These are phyloP conservation scores for Fermentozyma sake DNA, from an alignment of 1,139 yeast genomes.

Conservation along the genomic window DNA sequence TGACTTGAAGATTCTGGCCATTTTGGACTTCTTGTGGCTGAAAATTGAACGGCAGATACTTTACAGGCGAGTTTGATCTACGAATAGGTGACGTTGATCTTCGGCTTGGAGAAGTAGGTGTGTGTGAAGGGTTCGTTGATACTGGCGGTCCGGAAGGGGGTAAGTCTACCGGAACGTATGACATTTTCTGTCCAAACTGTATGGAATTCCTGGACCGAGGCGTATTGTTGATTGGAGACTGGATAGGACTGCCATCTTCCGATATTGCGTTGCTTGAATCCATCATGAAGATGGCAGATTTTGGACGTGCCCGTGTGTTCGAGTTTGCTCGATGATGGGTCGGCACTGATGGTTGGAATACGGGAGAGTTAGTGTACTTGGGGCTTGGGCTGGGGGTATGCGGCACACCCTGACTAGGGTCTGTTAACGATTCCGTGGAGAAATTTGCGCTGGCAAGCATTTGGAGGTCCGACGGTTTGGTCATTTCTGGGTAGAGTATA, in stretches of 20 bases:
- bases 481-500: too few relatives aligned
- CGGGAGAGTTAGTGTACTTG: slow-evolving; percentile 19
- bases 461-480: slow-evolving; percentile 11
- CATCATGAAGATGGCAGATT: slow-evolving; percentile 32
- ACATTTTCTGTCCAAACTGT: slow-evolving; percentile 9
- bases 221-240: slow-evolving; percentile 16
- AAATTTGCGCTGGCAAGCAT: slow-evolving; percentile 39
- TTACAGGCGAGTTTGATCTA: slow-evolving; percentile 39
- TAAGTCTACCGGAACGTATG: slow-evolving; percentile 8
- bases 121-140: slow-evolving; percentile 23
- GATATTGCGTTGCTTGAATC: slow-evolving; percentile 26
- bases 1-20: slow-evolving; percentile 28
- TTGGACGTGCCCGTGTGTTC: slow-evolving; percentile 28
- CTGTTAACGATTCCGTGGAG: slow-evolving; percentile 37
- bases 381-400: slow-evolving; percentile 2
- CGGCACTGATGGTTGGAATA: slow-evolving; percentile 15
- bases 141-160: slow-evolving; percentile 15
- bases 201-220: slow-evolving; percentile 20
- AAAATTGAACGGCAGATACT: slow-evolving; percentile 49
- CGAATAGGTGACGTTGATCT: slow-evolving; percentile 35
- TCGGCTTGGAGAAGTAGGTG: slow-evolving; percentile 32
- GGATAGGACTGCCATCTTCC: slow-evolving; percentile 25
- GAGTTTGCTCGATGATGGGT: slow-evolving; percentile 16
- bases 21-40: slow-evolving; percentile 37
- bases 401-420: slow-evolving; percentile 4